A percentile compares a stretch with the other conserved stretches of the same genome.
Evolutionary conservation across 192 early-diverging fungal genomes (phyloP).

Genomic region (Coemansia sp.): DNA sequence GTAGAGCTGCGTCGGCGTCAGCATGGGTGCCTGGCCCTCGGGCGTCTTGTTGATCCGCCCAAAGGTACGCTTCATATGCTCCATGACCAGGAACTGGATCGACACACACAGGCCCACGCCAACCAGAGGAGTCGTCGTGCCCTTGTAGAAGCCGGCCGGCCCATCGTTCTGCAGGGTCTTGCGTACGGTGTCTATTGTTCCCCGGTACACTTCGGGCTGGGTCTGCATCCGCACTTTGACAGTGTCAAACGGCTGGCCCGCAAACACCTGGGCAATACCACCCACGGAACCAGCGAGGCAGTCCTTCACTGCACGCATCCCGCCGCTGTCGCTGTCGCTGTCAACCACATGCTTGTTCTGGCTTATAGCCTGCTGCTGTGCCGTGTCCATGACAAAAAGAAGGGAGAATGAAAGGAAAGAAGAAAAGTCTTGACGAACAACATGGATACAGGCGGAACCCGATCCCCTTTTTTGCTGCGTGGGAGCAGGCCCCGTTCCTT

Average conservation of each 20-base stretch:
- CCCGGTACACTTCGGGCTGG: constrained; percentile 73
- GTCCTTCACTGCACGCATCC: constrained; percentile 64
- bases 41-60: constrained; percentile 52
- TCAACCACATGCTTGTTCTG: no score
- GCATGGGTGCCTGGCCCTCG: constrained; percentile 30
- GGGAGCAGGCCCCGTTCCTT: no score
- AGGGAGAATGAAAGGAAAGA: background rate
- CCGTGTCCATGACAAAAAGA: no score
- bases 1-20: constrained; percentile 79
- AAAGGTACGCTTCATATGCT: constrained; percentile 82
- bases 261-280: constrained; percentile 72
- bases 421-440: background rate
- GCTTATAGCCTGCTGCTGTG: no score
- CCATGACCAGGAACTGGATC: constrained; percentile 91
- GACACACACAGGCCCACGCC: constrained; percentile 95
- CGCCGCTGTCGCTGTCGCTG: constrained; percentile 14
- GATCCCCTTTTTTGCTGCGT: no score
- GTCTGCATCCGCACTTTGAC: constrained; percentile 92
- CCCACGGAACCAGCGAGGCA: constrained; percentile 68
- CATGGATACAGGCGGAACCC: no score
- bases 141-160: constrained; percentile 81
- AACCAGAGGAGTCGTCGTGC: constrained; percentile 87
- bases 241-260: constrained; percentile 76
- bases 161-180: constrained; percentile 82
- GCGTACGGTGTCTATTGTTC: constrained; percentile 82